Evolutionary conservation across 352 stramenopile genomes (phyloP).

Genomic region (Aphanomyces cochlioides): DNA sequence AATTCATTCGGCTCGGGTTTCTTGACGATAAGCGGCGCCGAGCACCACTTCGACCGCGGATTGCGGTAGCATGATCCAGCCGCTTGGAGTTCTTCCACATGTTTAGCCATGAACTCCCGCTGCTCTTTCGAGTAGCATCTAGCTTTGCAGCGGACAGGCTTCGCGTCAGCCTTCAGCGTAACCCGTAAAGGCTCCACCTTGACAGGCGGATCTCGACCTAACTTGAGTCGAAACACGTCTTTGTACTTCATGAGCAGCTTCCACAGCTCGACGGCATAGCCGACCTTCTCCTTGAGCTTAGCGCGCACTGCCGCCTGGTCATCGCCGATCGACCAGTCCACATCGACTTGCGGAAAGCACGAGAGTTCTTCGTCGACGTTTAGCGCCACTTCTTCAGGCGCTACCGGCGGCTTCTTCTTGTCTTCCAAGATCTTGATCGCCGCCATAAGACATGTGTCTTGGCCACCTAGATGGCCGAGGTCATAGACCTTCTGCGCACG

Average conservation of each 20-base stretch:
- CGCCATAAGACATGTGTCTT: not conserved
- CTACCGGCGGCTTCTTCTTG: not conserved
- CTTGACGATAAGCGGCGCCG: conserved; percentile 29
- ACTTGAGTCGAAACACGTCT: conserved; percentile 25
- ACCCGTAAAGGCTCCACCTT: conserved; percentile 29
- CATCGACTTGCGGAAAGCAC: not conserved
- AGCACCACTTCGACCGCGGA: conserved; percentile 27
- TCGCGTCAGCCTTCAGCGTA: conserved; percentile 28
- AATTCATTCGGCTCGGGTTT: conserved; percentile 30
- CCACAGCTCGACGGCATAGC: not conserved
- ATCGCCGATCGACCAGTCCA: not conserved
- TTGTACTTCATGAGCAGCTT: not conserved
- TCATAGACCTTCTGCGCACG: not conserved
- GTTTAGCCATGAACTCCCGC: conserved; percentile 21
- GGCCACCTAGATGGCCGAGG: not conserved
- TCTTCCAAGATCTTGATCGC: conserved; percentile 5
- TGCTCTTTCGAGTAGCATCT: conserved; percentile 26
- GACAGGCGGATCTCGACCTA: conserved; percentile 31
- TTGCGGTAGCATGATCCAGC: conserved; percentile 27
- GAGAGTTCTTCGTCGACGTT: not conserved
- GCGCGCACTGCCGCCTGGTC: conserved; percentile 2
- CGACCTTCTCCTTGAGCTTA: conserved; percentile 15
- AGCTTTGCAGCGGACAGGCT: conserved; percentile 24
- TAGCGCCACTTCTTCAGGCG: conserved; percentile 10
- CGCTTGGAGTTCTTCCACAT: conserved; percentile 26